These are phyloP conservation scores for Crotalaria pallida DNA, from an alignment of 306 rosid species.

Conservation along the genomic window DNA sequence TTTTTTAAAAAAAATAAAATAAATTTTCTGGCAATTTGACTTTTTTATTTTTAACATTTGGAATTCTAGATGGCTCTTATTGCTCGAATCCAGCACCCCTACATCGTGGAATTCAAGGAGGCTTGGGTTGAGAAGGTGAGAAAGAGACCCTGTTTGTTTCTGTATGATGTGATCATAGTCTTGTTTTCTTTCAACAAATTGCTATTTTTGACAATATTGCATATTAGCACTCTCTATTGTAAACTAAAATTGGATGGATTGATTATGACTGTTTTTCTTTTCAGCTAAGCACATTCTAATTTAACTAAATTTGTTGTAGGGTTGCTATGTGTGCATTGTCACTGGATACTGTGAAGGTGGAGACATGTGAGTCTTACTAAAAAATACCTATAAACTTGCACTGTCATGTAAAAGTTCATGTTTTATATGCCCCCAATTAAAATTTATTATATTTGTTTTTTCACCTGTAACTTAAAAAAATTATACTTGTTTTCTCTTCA, in stretches of 20 bases:
- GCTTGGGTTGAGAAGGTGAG: constrained; percentile 99
- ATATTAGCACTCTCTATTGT: neutral
- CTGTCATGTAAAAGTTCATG: constrained; percentile 1
- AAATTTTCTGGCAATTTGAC: constrained; percentile 18
- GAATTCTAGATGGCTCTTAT: constrained; percentile 86
- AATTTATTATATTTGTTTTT: constrained; percentile 1
- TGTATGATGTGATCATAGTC: neutral
- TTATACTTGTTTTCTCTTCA: constrained; percentile 1
- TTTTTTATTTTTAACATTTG: neutral
- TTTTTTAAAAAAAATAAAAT: no score
- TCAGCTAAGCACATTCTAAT: constrained; percentile 8
- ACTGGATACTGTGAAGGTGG: constrained; percentile 99
- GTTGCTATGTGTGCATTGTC: constrained; percentile 98
- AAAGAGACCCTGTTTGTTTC: neutral
- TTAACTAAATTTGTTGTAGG: constrained; percentile 46
- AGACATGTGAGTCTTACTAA: constrained; percentile 88
- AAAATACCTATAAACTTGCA: constrained; percentile 7
- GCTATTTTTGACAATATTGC: neutral
- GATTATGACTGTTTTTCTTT: constrained; percentile 5
- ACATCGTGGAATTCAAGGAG: constrained; percentile 90
- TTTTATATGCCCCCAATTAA: neutral
- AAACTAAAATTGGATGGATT: constrained; percentile 8
- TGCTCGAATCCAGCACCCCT: constrained; percentile 93
- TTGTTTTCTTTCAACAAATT: constrained; percentile 5
- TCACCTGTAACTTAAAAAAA: neutral